Evolutionary conservation across 1,284 basidiomycete species (phyloP).

Genomic region (Sporisorium iseilematis-ciliati): DNA sequence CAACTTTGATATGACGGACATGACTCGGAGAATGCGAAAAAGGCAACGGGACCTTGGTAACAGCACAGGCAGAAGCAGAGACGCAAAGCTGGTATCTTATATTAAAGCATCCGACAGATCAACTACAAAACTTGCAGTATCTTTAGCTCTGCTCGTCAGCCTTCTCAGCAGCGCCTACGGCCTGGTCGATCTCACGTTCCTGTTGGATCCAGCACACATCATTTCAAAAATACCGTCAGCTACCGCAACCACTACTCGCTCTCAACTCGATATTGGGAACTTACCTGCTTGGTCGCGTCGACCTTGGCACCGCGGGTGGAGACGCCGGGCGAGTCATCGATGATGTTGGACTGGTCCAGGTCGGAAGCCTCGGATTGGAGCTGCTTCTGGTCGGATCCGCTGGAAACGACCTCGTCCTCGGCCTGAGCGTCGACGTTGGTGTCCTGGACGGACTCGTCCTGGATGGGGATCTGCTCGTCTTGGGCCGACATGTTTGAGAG

Average conservation of each 20-base stretch:
- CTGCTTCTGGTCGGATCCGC: slow-evolving; percentile 43
- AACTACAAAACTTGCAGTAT: not conserved
- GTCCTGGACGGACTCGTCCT: slow-evolving; percentile 48
- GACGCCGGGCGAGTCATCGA: slow-evolving; percentile 53
- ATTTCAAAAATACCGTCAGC: not conserved
- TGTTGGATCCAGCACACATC: too few species aligned
- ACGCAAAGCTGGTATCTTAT: slow-evolving; percentile 15
- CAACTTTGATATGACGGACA: not conserved
- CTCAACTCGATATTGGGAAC: too few species aligned
- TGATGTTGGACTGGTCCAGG: slow-evolving; percentile 53
- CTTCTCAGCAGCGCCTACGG: slow-evolving; percentile 43
- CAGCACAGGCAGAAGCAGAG: not conserved
- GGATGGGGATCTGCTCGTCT: slow-evolving; percentile 45
- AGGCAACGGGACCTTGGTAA: too few species aligned
- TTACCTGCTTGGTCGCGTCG: slow-evolving; percentile 53
- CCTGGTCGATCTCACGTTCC: slow-evolving; percentile 53
- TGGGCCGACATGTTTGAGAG: slow-evolving; percentile 38
- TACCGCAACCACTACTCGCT: not conserved
- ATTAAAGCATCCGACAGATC: slow-evolving; percentile 5
- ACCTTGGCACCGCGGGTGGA: slow-evolving; percentile 51
- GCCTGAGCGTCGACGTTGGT: slow-evolving; percentile 53
- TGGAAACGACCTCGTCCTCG: slow-evolving; percentile 39
- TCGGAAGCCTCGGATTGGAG: slow-evolving; percentile 39
- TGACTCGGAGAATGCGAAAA: not conserved
- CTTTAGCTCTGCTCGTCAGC: slow-evolving; percentile 23